Percentiles rank a stretch among this genome's conserved stretches.
phyloP scores from a whole-genome alignment of 2,329 filamentous ascomycete genomes.

The Byssochlamys sp. region DNA sequence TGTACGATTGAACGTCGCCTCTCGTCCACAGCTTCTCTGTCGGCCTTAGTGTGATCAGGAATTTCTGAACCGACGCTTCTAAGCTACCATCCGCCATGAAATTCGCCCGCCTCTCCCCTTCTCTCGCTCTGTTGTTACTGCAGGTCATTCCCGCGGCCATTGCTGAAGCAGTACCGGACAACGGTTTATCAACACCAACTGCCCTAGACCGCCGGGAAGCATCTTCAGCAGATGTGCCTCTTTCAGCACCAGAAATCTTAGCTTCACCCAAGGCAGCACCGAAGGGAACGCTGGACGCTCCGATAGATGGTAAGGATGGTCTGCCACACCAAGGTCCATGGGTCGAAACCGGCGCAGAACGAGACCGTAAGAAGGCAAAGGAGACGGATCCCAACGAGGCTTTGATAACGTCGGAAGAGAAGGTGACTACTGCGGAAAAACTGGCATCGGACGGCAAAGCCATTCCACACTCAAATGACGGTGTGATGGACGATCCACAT shows the following conservation, averaged over 20 bases:
- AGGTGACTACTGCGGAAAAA: constrained; percentile 20
- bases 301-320: constrained; percentile 85
- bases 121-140: constrained; percentile 26
- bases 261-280: constrained; percentile 16
- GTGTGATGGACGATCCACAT: constrained; percentile 86
- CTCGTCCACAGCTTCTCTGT: neutral
- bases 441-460: constrained; percentile 32
- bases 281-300: constrained; percentile 65
- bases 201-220: neutral
- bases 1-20: too few species aligned
- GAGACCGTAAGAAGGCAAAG: constrained; percentile 34
- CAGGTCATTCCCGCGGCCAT: constrained; percentile 22
- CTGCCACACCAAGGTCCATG: constrained; percentile 83
- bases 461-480: constrained; percentile 54
- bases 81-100: constrained; percentile 20
- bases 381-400: constrained; percentile 28
- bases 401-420: constrained; percentile 13
- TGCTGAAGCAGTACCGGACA: constrained; percentile 11
- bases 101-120: constrained; percentile 19
- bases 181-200: neutral
- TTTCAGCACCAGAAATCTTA: constrained; percentile 11
- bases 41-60: neutral
- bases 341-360: constrained; percentile 40
- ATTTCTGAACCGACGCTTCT: neutral
- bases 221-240: constrained; percentile 9